These are phyloP conservation scores for Epipyxis sp. DNA, from an alignment of 108 stramenopile species.

Conservation along the genomic window DNA sequence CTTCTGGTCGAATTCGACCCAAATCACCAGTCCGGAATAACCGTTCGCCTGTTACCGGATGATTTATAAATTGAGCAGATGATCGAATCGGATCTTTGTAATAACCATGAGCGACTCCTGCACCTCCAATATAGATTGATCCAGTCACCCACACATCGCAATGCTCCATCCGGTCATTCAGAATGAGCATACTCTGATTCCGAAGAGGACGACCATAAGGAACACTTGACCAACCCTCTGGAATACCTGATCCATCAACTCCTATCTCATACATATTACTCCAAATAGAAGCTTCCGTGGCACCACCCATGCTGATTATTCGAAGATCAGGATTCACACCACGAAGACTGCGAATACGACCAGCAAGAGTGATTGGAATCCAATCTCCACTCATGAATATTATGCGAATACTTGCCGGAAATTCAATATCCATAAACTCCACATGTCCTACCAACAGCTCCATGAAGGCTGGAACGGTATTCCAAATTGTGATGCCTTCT, in stretches of 20 bases:
- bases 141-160: constrained; percentile 21
- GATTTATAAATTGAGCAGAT: constrained; percentile 5
- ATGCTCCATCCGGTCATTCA: constrained; percentile 15
- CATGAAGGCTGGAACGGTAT: constrained; percentile 33
- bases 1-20: constrained; percentile 20
- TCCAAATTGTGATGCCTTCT: constrained; percentile 28
- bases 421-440: not conserved
- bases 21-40: constrained; percentile 45
- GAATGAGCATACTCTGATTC: constrained; percentile 19
- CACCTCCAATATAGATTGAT: constrained; percentile 4
- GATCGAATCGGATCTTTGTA: not conserved
- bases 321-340: not conserved
- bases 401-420: constrained; percentile 6
- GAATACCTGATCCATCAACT: not conserved
- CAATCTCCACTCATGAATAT: constrained; percentile 24
- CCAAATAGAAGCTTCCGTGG: constrained; percentile 39
- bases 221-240: constrained; percentile 13
- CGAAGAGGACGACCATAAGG: constrained; percentile 2
- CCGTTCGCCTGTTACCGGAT: constrained; percentile 5
- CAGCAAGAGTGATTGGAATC: constrained; percentile 17
- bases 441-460: constrained; percentile 7
- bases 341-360: not conserved
- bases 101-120: constrained; percentile 26
- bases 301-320: constrained; percentile 36
- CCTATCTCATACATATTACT: constrained; percentile 2